Base-by-base conservation (phyloP, 139 green algal species). In the Chlamydomonas sp. region DNA sequence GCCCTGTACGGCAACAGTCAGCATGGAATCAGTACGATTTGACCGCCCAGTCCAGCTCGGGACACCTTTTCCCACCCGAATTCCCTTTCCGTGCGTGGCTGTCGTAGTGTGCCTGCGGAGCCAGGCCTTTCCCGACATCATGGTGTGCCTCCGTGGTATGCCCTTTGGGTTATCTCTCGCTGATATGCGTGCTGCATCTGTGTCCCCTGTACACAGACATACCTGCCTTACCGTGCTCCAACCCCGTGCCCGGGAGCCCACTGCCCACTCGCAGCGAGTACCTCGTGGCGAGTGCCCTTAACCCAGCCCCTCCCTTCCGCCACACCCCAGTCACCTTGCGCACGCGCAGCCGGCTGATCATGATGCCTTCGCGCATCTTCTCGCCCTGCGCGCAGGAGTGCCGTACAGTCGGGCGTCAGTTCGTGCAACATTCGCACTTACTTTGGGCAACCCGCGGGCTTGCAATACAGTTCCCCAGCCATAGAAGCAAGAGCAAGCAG, bases 341-440 rank as follows among this genome's bases (percentile, higher is more conserved):
- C 77, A 99, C 95, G 5, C 89, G 79, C 79, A 99, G 92, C 31
- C 93, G 93, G 0, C 95, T 96, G 2, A 99, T 85, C 5, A 64
- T 60, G 59, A 99, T 85, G 58, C 83, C 77, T 58, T 91, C 71
- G 5, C 17, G 12, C 87, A 96, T 79, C 74, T 87, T 79, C 88
- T 95, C 95, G 6, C 94, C 95, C 94, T 96, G 91, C 82, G 58
- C 3, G 73, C 16, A 14, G n/a, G 9, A 78, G 18, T 9, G n/a
- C 5, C 9, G 15, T 16, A 59, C 71, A 80, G 17, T 68, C 67
- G 14, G 15, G 67, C 12, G 14, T 73, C 67, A 20, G 67, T 73
- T 20, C 67, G 67, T 15, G 17, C 57, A 20, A 9, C 73, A 60
- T 49, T 14, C 18, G 20, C 73, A 78, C 73, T 14, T 14, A 78